Percentiles rank a stretch among this genome's conserved stretches.
Evolutionary conservation across 768 basidiomycete species (phyloP).

Genomic region (Aureoboletus auriporus): DNA sequence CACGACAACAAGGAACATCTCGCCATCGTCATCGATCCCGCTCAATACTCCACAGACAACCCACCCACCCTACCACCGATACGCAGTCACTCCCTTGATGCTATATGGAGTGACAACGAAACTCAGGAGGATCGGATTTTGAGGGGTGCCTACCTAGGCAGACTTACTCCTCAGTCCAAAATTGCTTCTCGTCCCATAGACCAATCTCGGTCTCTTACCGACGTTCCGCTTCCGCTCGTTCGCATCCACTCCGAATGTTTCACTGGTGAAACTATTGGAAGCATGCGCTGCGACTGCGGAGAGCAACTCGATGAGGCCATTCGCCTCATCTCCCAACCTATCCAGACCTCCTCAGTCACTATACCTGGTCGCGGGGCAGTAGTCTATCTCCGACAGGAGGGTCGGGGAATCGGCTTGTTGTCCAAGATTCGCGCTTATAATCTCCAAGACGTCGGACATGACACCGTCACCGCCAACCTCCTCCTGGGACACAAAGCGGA

Average conservation of each 20-base stretch:
- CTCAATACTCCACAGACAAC: slow-evolving; percentile 60
- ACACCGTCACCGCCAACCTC: slow-evolving; percentile 97
- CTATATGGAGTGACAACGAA: slow-evolving; percentile 79
- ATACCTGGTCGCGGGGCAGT: slow-evolving; percentile 89
- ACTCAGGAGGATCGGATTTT: slow-evolving; percentile 92
- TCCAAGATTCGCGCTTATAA: slow-evolving; percentile 98
- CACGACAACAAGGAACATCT: slow-evolving; percentile 93
- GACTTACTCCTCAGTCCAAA: slow-evolving; percentile 57
- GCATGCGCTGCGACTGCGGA: slow-evolving; percentile 98
- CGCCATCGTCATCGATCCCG: slow-evolving; percentile 90
- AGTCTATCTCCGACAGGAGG: slow-evolving; percentile 95
- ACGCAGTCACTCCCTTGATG: slow-evolving; percentile 77
- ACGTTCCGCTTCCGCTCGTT: slow-evolving; percentile 74
- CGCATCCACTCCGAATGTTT: slow-evolving; percentile 98
- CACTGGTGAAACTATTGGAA: slow-evolving; percentile 95
- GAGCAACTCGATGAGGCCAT: slow-evolving; percentile 99
- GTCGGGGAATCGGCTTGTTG: slow-evolving; percentile 91
- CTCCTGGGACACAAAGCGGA: slow-evolving; percentile 94
- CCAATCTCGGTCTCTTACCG: slow-evolving; percentile 7
- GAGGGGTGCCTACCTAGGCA: slow-evolving; percentile 90
- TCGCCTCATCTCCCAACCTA: slow-evolving; percentile 75
- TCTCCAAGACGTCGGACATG: slow-evolving; percentile 94
- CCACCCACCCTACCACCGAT: slow-evolving; percentile 51
- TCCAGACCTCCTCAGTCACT: slow-evolving; percentile 39
- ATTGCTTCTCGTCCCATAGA: slow-evolving; percentile 37